Conservation (phyloP, 2,329 filamentous ascomycete species). For the Paraconiothyrium sp. region DNA sequence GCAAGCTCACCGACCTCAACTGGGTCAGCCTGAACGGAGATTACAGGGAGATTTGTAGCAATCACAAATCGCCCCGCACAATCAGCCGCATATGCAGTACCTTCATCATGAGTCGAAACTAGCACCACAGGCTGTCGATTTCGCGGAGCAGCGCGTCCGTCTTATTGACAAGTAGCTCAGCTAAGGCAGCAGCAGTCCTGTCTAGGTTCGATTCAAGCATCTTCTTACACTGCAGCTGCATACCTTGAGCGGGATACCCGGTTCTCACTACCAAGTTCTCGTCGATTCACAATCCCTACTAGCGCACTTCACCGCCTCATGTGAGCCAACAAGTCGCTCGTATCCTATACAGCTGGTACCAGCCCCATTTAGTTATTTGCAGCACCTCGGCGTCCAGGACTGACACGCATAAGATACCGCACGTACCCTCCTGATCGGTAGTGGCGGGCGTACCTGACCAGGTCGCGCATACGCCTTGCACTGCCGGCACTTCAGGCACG, state of each 20-base stretch:
- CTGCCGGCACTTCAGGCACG: conserved; percentile 16
- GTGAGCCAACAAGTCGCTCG: not conserved
- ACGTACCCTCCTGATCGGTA: not conserved
- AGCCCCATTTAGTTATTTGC: not conserved
- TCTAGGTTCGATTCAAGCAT: not conserved
- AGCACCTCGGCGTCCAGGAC: not conserved
- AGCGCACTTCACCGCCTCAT: not conserved
- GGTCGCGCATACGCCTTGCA: conserved; percentile 1
- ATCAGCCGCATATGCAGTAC: not conserved
- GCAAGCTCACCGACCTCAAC: not conserved
- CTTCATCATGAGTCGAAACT: not conserved
- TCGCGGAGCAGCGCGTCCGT: not conserved
- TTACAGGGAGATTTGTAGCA: not conserved
- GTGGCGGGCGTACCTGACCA: conserved; percentile 1
- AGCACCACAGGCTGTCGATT: not conserved
- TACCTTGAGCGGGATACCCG: not conserved
- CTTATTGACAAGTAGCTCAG: not conserved
- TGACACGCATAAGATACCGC: not conserved
- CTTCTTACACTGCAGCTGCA: not conserved
- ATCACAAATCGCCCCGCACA: not conserved
- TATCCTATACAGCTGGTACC: not conserved
- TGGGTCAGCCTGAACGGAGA: not conserved
- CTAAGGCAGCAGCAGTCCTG: not conserved
- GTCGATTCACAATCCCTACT: not conserved
- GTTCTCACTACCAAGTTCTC: not conserved